A percentile compares a stretch with the other conserved stretches of the same genome.
Evolutionary conservation across 139 green algal species (phyloP).

Genomic region (Tetradesmus obliquus): DNA sequence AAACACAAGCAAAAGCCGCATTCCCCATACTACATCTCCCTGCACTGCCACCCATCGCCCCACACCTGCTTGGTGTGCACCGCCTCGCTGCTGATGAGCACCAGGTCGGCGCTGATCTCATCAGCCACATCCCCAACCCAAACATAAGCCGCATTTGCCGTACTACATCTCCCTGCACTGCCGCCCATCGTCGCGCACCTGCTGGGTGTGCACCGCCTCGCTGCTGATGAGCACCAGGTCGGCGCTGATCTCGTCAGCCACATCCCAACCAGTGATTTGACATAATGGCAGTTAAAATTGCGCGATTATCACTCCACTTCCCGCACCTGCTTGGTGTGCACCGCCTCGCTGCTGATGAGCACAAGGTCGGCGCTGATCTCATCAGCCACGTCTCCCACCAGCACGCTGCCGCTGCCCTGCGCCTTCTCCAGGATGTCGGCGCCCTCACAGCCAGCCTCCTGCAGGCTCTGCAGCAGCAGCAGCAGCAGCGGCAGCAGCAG

Average conservation of each 20-base stretch:
- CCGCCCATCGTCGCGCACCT: slow-evolving; percentile 47
- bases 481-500: neutral
- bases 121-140: slow-evolving; percentile 66
- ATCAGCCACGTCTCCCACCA: slow-evolving; percentile 68
- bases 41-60: neutral
- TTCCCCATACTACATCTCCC: neutral
- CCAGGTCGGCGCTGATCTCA: slow-evolving; percentile 76
- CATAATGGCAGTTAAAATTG: too few relatives aligned
- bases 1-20: neutral
- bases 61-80: slow-evolving; percentile 82
- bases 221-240: slow-evolving; percentile 73
- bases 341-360: slow-evolving; percentile 59
- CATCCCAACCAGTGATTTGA: slow-evolving; percentile 37
- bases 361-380: slow-evolving; percentile 79
- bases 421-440: slow-evolving; percentile 49
- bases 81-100: slow-evolving; percentile 64
- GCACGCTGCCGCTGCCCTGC: slow-evolving; percentile 43
- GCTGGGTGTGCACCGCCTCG: slow-evolving; percentile 81
- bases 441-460: slow-evolving; percentile 45
- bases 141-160: too few relatives aligned
- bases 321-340: slow-evolving; percentile 81
- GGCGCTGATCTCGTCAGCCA: slow-evolving; percentile 75
- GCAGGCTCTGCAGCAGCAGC: slow-evolving; percentile 39
- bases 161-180: neutral
- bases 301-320: too few relatives aligned